Base-by-base conservation (phyloP, 2,329 filamentous ascomycete species). In the Colletotrichum spaethianum region DNA sequence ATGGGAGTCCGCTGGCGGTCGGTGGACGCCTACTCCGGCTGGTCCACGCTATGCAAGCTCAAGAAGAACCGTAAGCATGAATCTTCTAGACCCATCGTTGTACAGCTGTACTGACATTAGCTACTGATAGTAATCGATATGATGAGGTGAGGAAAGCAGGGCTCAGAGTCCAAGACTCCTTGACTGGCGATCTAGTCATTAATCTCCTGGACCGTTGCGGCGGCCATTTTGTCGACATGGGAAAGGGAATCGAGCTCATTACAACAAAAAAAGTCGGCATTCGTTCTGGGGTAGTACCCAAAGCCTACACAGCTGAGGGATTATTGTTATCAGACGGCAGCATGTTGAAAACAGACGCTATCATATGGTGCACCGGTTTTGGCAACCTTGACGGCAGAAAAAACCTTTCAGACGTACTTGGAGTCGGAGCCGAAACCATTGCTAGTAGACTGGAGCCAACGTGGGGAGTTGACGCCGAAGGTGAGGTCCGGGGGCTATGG, bases 381-480 rank as follows among this genome's bases (percentile, higher is more conserved):
- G 75, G 72, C 5, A 79, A 81, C 71, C 74, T 70, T 38, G 76
- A 85, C 59, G 77, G 76, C 16, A 73, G 79, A 3, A 63, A 74
- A 4, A 77, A 74, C 1, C 79, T 78, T 0, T 73, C 75, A 1
- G 78, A 78, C 26, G 75, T 82, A 1, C 67, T 83, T 1, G 79
- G 80, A 3, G 73, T 67, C 6, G 74, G 72, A 2, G 64, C 81
- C 0, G 53, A 67, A 2, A 76, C 79, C 1, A 74, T 84, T 31
- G 80, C 80, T 0, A 70, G 57, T 0, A 73, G 74, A 40, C 40
- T 85, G 7, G 84, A 86, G 48, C 76, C 77, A 1, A 83, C 83
- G 0, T 85, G 82, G 81, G 83, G 83, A 0, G 70, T 84, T 1
- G 83, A 85, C 70, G 73, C 53, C 2, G 84, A 86, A 73, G 84